Evolutionary conservation across 148 eudicot genomes (phyloP), one percentile per base, ranked within the genome.

Genomic region (Vaccinium myrtillus): DNA sequence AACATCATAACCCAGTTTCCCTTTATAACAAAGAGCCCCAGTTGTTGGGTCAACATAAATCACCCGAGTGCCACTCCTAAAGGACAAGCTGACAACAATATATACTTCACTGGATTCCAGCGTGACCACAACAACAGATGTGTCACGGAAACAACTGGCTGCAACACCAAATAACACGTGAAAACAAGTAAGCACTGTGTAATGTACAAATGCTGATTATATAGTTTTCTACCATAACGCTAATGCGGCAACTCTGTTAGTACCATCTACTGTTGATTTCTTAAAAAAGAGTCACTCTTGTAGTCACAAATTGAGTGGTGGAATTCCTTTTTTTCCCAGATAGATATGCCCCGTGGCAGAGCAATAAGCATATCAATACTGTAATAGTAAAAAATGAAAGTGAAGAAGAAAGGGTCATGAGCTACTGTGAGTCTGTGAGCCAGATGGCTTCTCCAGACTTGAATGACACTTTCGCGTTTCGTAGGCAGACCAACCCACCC

Each of bases 1-100:
- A 77, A 93, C 86, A 88, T 97, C 98, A 86, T 88, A 80, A 79
- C 98, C 98, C 78, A 53, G 85, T 88, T 85, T 97, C 50, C 94
- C 94, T 50, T 76, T 76, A 85, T 92, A 92, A 73, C 90, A 53
- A 84, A 97, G 95, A 65, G 90, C 94, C 83, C 98, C 99, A 82
- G 98, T 95, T 19, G 99, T 92, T 75, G 99, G 99, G 87, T 97
- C 99, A 83, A 97, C 90, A 86, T 92, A 94, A 39, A 97, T 94
- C 79, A 97, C 95, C 89, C 94, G 98, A 69, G 98, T 95, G 84
- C 95, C 98, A 81, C 81, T 83, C 81, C 93, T 90, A 23, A 89
- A 87, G 77, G 87, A 95, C 90, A 94, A 87, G 88, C 96, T 97
- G 82, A 89, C 88, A 82, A 94, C 82, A 82, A 97, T 93, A 87